These are phyloP conservation scores for Aechmea fasciata DNA, from an alignment of 176 grass and related monocot species.

Conservation along the genomic window DNA sequence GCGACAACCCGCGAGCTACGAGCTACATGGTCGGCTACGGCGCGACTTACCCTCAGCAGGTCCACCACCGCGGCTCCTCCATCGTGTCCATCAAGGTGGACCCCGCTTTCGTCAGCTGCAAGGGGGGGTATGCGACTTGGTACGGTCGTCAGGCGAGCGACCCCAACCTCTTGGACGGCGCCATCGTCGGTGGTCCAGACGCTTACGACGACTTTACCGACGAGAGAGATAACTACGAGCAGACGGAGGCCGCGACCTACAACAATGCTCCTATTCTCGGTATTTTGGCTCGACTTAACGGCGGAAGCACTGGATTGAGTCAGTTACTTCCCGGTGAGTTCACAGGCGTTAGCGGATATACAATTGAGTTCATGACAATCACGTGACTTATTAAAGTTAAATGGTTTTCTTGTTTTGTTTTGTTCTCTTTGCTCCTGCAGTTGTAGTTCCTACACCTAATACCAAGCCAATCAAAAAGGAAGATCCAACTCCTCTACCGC, in stretches of 20 bases:
- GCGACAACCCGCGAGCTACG: conserved; percentile 64
- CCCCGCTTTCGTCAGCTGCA: conserved; percentile 60
- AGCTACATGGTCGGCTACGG: conserved; percentile 95
- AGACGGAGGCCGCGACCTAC: conserved; percentile 82
- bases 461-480: conserved; percentile 11
- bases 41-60: conserved; percentile 41
- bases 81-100: conserved; percentile 54
- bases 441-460: background rate
- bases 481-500: conserved; percentile 23
- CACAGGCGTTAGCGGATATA: background rate
- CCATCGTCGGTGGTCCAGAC: conserved; percentile 65
- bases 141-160: conserved; percentile 36
- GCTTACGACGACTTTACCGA: conserved; percentile 63
- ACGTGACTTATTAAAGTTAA: background rate
- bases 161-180: conserved; percentile 78
- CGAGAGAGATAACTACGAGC: conserved; percentile 73
- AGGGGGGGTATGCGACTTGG: conserved; percentile 42
- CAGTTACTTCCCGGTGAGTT: conserved; percentile 30
- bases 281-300: conserved; percentile 57
- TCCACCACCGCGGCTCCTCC: conserved; percentile 74
- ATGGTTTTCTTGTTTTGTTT: background rate
- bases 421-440: conserved; percentile 20
- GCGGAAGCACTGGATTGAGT: conserved; percentile 29
- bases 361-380: background rate
- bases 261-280: conserved; percentile 84